Evolutionary conservation across 164 flowering plant genomes (phyloP), one percentile per base, ranked within the genome.

Genomic region (Nymphaea thermarum): DNA sequence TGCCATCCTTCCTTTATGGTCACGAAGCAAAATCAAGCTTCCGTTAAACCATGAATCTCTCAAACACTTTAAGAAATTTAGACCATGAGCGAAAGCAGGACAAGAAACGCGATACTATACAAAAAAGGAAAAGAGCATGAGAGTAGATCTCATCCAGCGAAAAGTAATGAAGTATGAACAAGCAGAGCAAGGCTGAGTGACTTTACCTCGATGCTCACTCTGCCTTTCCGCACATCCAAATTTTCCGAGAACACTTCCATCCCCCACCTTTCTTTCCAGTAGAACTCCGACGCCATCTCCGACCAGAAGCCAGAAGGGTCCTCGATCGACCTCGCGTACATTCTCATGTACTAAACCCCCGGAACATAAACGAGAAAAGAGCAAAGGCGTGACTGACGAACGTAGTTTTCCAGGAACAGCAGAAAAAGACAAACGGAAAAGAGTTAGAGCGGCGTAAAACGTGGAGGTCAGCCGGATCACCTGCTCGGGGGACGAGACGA

Each of bases 301-400:
- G 91, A 81, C 99, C 99, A 94, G 72, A 94, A 94, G 44, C 88
- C 90, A 41, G 87, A 86, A 0, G 99, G 96, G 65, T 94, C 98
- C 74, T 82, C 86, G 42, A 94, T 75, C 6, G 99, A 94, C 71
- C 89, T 77, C 53, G 60, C 83, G 67, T 94, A 91, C 96, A 94
- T 84, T 82, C 87, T 89, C 77, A 83, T 63, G 76, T 94, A 94
- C 98, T 94, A 75, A 75, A 36, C 18, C 7, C 25, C 44, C 18
- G n/a, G 42, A 17, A 62, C 15, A 51, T 8, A 51, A 10, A 8
- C 36, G 11, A 47, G 53, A 10, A 10, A 10, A 47, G 55, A 4
- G 55, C 2, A 14, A 47, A 14, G 12, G 55, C 3, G 55, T 6
- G 55, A 47, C 2, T 6, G 4, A 47, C 11, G 12, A 14, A 47